Conservation (phyloP, 345 rosid species). For the Streptanthus diversifolius region DNA sequence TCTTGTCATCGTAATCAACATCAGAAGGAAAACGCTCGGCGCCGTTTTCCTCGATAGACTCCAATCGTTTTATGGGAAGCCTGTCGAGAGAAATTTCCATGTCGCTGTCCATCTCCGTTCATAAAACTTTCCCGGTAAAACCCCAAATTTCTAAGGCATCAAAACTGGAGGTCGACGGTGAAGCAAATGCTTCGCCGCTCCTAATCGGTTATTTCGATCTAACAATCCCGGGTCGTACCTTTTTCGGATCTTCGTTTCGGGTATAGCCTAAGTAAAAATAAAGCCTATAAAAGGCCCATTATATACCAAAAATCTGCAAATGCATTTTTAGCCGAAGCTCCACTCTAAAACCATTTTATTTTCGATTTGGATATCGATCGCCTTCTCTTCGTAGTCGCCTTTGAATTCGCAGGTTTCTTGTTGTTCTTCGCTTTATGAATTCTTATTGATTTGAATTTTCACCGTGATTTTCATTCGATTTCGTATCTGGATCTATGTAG, state of each 20-base stretch:
- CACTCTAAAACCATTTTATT: constrained; percentile 23
- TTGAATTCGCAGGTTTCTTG: constrained; percentile 22
- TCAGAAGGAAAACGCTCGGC: constrained; percentile 72
- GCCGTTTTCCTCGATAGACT: constrained; percentile 78
- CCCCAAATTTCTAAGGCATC: neutral
- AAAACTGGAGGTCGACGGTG: constrained; percentile 15
- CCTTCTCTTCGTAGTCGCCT: constrained; percentile 26
- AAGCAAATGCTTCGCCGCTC: constrained; percentile 1
- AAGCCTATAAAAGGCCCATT: constrained; percentile 30
- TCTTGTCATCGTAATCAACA: constrained; percentile 72
- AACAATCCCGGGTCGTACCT: neutral
- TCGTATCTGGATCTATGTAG: constrained; percentile 7
- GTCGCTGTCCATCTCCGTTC: constrained; percentile 48
- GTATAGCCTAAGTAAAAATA: neutral
- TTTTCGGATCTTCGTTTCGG: constrained; percentile 5
- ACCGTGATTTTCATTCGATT: neutral
- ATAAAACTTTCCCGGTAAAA: neutral
- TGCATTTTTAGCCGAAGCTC: neutral
- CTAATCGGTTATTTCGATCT: neutral
- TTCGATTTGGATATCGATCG: neutral
- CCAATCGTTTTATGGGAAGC: constrained; percentile 79
- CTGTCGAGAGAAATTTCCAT: constrained; percentile 72
- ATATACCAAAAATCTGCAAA: neutral
- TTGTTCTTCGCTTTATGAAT: neutral
- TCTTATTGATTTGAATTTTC: neutral